These are phyloP conservation scores for Paspalum notatum DNA, from an alignment of 176 grass and related monocot species.

Conservation along the genomic window DNA sequence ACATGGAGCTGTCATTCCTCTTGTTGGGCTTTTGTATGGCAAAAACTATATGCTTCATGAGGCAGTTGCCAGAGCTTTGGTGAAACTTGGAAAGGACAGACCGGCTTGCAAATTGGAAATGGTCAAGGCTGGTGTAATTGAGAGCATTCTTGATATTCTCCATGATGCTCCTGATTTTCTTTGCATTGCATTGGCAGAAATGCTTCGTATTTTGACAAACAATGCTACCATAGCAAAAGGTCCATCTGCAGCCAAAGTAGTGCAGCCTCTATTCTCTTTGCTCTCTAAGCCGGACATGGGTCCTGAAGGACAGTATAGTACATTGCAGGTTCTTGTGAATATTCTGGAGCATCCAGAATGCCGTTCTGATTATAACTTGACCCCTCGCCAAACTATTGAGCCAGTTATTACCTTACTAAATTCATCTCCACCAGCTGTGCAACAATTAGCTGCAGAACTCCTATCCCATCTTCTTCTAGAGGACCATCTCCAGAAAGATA, in stretches of 20 bases:
- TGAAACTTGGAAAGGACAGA: conserved; percentile 94
- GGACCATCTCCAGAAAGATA: conserved; percentile 89
- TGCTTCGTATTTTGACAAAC: conserved; percentile 97
- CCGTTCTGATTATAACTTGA: conserved; percentile 87
- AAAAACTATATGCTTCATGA: conserved; percentile 92
- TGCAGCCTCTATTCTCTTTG: conserved; percentile 89
- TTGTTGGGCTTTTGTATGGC: conserved; percentile 92
- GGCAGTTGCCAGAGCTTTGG: conserved; percentile 84
- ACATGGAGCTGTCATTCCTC: conserved; percentile 85
- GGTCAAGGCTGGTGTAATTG: conserved; percentile 95
- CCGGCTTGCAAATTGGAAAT: conserved; percentile 98
- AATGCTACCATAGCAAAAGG: conserved; percentile 96
- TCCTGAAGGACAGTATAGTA: conserved; percentile 92
- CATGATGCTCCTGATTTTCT: conserved; percentile 97
- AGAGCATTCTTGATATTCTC: conserved; percentile 95
- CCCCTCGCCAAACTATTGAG: conserved; percentile 76
- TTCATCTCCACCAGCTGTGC: conserved; percentile 90
- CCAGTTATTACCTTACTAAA: conserved; percentile 86
- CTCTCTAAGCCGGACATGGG: conserved; percentile 79
- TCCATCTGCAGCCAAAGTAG: conserved; percentile 96
- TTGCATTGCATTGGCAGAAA: conserved; percentile 84
- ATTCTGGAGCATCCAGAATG: conserved; percentile 98
- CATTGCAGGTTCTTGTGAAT: conserved; percentile 99
- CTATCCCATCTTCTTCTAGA: conserved; percentile 98
- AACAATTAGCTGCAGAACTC: conserved; percentile 94